Base-by-base conservation (phyloP, 495 filamentous ascomycete genomes). In the Hypoxylon subgilvum region DNA sequence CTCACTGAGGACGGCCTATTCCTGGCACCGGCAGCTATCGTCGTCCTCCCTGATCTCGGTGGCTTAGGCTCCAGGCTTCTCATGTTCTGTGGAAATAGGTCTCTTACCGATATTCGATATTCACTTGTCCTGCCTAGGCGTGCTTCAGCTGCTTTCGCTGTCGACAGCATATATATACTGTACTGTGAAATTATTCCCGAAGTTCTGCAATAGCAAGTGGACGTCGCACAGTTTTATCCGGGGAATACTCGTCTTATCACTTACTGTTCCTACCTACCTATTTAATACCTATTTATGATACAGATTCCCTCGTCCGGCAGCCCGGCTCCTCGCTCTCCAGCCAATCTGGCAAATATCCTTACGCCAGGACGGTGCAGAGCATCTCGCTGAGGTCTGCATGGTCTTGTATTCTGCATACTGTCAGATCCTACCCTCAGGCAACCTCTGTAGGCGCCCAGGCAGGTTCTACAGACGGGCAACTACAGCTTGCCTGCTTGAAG, bases 201-300 rank as follows among this genome's bases (percentile, higher is more conserved):
- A 36, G 19, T 28, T 32, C 41, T 22, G 40, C 52, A n/a, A 36
- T 25, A 35, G 36, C 17, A 25, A 28, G 12, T 36, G 14, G 48
- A 36, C 31, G 34, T 51, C 32, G 44, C 32, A 28, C 43, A 27
- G n/a, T 50, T 57, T 63, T 57, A 63, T 32, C 60, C 60, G 54
- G 61, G 32, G 23, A 43, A 53, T 46, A 40, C 18, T 63, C 43
- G 28, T 50, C 32, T 36, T 58, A 38, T 42, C 45, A 19, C 14
- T 42, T 50, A 19, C 14, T 42, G 6, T 35, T n/a, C n/a, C n/a
- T n/a, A n/a, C n/a, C n/a, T n/a, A n/a, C n/a, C n/a, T n/a, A n/a
- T n/a, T n/a, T n/a, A n/a, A n/a, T n/a, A n/a, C n/a, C n/a, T n/a
- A n/a, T n/a, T n/a, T n/a, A n/a, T n/a, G n/a, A 47, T 47, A 40